Conservation (phyloP, 192 early-diverging fungal genomes). For the Gigaspora rosea region DNA sequence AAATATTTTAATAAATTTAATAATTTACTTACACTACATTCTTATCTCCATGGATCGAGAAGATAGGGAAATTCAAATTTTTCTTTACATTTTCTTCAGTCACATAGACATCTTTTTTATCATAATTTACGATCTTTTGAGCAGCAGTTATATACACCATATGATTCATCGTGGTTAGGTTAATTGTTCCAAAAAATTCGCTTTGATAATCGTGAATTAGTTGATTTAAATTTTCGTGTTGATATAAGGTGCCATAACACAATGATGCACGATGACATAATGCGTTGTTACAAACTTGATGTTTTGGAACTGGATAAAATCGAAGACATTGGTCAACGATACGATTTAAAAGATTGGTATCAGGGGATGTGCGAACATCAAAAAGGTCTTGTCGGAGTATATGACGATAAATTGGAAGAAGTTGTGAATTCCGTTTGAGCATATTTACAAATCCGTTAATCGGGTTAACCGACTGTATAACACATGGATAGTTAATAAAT, state of each 20-base stretch:
- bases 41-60: constrained; percentile 45
- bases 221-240: constrained; percentile 43
- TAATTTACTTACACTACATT: constrained; percentile 38
- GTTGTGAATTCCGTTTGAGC: neutral
- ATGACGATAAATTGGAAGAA: constrained; percentile 1
- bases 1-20: neutral
- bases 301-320: constrained; percentile 39
- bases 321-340: constrained; percentile 38
- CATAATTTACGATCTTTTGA: constrained; percentile 29
- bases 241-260: constrained; percentile 39
- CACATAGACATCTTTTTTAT: constrained; percentile 37
- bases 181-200: constrained; percentile 39
- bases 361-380: constrained; percentile 18
- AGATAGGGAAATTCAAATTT: constrained; percentile 39
- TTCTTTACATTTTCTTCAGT: constrained; percentile 36
- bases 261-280: constrained; percentile 43
- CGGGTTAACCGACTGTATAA: neutral
- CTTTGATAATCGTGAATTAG: constrained; percentile 42
- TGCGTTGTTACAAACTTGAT: constrained; percentile 41
- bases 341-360: constrained; percentile 35
- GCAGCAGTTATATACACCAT: constrained; percentile 29
- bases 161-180: constrained; percentile 38
- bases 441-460: neutral
- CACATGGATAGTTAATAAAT: too few species aligned
- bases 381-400: constrained; percentile 7